These are phyloP conservation scores for Trametes villosa DNA, from an alignment of 768 basidiomycete species.

Conservation along the genomic window DNA sequence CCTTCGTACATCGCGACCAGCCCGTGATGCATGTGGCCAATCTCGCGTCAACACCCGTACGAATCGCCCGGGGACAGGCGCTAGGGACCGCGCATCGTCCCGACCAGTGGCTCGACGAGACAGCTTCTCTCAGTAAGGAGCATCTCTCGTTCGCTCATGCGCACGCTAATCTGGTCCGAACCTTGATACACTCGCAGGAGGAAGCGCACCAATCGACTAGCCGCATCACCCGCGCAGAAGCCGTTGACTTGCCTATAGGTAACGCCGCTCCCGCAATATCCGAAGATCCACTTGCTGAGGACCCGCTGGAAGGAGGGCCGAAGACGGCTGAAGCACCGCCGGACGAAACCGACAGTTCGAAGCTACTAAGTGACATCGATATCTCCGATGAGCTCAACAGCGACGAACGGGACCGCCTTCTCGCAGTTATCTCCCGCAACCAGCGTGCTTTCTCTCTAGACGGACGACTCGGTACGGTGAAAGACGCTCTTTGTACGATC, in stretches of 20 bases:
- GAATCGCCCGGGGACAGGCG: slow-evolving; percentile 3
- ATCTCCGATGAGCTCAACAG: neutral
- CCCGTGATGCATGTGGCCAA: slow-evolving; percentile 15
- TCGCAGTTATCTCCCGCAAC: slow-evolving; percentile 7
- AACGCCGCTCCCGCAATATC: neutral
- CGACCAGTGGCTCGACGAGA: slow-evolving; percentile 6
- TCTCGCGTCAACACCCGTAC: slow-evolving; percentile 6
- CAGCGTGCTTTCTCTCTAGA: slow-evolving; percentile 31
- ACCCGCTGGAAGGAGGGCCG: slow-evolving; percentile 35
- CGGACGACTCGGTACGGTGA: slow-evolving; percentile 27
- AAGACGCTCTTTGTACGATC: slow-evolving; percentile 23
- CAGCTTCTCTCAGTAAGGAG: neutral
- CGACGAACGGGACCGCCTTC: neutral
- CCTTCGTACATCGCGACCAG: neutral
- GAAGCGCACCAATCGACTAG: slow-evolving; percentile 5
- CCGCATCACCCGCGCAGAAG: neutral
- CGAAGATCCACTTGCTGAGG: slow-evolving; percentile 18
- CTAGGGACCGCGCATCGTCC: slow-evolving; percentile 15
- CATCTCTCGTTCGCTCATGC: neutral
- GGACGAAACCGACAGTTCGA: too few species aligned
- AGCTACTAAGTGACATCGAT: too few species aligned
- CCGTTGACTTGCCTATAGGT: neutral
- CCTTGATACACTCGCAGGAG: neutral
- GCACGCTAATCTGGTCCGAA: neutral
- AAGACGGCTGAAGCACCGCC: slow-evolving; percentile 33